Conservation (phyloP, 306 rosid genomes). For the Trichosanthes cucumerina region DNA sequence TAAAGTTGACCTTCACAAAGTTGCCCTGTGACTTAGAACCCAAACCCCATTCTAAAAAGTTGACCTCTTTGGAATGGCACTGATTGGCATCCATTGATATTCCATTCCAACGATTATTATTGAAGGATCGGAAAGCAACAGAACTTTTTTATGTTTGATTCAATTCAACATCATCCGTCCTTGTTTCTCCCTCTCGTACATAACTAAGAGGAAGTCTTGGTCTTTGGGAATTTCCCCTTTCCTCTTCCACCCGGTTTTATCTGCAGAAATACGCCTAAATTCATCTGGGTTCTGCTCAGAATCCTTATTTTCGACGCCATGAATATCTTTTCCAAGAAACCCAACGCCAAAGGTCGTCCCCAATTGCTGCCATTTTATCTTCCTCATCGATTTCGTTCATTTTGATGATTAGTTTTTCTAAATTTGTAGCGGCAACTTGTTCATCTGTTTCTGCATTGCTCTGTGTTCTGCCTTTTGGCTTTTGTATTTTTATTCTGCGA, state of each 20-base stretch:
- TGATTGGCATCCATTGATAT: not conserved
- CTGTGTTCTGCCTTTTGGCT: not conserved
- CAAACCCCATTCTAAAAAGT: not conserved
- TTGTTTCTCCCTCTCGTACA: not conserved
- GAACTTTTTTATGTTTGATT: not conserved
- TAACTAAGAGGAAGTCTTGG: not conserved
- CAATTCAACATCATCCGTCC: not conserved
- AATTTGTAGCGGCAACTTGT: not conserved
- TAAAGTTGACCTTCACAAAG: not conserved
- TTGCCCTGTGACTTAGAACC: not conserved
- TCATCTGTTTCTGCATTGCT: not conserved
- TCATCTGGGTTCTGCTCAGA: slow-evolving; percentile 3
- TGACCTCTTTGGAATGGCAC: not conserved
- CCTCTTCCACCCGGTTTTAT: not conserved
- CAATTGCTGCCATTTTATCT: slow-evolving; percentile 10
- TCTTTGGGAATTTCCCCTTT: not conserved
- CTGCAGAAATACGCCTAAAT: not conserved
- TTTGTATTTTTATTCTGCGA: not conserved
- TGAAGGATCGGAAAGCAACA: not conserved
- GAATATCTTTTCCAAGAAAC: slow-evolving; percentile 88
- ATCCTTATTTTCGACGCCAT: slow-evolving; percentile 21
- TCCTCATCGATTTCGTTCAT: not conserved
- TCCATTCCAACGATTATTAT: not conserved
- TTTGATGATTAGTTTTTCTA: not conserved
- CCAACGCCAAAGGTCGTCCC: slow-evolving; percentile 78